These are phyloP conservation scores for Fusarium globosum DNA, from an alignment of 2,329 filamentous ascomycete species.

Conservation along the genomic window DNA sequence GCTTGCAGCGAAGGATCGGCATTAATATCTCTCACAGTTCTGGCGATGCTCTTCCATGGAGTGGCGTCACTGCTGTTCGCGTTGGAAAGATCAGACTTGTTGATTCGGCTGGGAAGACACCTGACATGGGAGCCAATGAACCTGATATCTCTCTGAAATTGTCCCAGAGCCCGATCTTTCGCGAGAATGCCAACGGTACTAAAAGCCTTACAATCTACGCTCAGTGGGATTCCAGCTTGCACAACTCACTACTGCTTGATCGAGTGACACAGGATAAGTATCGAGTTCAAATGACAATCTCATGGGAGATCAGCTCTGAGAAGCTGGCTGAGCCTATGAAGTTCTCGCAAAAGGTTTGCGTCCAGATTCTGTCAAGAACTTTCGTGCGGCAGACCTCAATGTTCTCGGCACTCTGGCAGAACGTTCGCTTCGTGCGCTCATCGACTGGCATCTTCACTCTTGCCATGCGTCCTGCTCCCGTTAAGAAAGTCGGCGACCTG, in stretches of 20 bases:
- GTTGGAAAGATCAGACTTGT: constrained; percentile 86
- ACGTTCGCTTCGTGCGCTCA: constrained; percentile 86
- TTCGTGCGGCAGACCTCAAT: constrained; percentile 89
- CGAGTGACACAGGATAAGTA: constrained; percentile 93
- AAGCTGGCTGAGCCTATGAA: constrained; percentile 89
- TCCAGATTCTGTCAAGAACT: constrained; percentile 85
- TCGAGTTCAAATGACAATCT: constrained; percentile 85
- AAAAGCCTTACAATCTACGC: constrained; percentile 86
- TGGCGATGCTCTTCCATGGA: constrained; percentile 88
- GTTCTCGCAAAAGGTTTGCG: constrained; percentile 82
- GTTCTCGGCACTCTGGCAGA: constrained; percentile 88
- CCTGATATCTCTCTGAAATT: constrained; percentile 82
- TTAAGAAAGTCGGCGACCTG: constrained; percentile 90
- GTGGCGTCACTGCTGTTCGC: constrained; percentile 79
- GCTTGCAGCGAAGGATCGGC: constrained; percentile 86
- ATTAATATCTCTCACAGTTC: constrained; percentile 93
- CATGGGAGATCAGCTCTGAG: constrained; percentile 86
- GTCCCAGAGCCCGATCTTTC: constrained; percentile 80
- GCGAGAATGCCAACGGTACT: constrained; percentile 89
- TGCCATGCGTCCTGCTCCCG: constrained; percentile 85
- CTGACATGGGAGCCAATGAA: constrained; percentile 78
- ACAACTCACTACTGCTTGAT: constrained; percentile 93
- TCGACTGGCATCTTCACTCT: constrained; percentile 88
- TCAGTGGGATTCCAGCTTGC: constrained; percentile 96
- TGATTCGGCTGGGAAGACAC: constrained; percentile 85